Evolutionary conservation across 2,329 filamentous ascomycete species (phyloP).

Genomic region (Penicillium glabrum): DNA sequence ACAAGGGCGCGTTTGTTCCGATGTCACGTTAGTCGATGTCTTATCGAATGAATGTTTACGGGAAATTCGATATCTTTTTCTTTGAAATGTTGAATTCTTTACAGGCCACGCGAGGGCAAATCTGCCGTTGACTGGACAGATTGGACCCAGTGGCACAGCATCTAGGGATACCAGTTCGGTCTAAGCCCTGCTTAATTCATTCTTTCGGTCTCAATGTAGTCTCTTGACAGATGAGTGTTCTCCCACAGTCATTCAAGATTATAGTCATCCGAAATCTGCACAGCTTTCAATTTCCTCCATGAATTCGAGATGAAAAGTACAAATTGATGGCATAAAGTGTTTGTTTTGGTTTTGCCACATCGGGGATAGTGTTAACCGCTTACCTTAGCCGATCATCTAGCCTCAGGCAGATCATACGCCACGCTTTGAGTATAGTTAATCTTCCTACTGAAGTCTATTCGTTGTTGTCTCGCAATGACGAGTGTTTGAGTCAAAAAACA

Average conservation of each 20-base stretch:
- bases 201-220: not conserved
- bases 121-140: constrained; percentile 5
- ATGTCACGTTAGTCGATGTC: not conserved
- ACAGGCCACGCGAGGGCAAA: constrained; percentile 12
- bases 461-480: not conserved
- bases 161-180: constrained; percentile 10
- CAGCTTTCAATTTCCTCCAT: not conserved
- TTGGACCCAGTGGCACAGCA: constrained; percentile 13
- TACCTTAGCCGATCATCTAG: constrained; percentile 4
- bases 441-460: not conserved
- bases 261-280: not conserved
- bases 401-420: constrained; percentile 12
- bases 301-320: not conserved
- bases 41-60: not conserved
- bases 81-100: constrained; percentile 12
- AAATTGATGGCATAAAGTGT: constrained; percentile 11
- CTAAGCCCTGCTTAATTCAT: not conserved
- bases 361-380: not conserved
- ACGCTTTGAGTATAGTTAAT: not conserved
- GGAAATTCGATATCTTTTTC: not conserved
- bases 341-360: constrained; percentile 36
- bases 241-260: not conserved
- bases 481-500: not conserved
- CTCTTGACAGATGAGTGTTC: not conserved
- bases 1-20: not conserved